Evolutionary conservation across 2,329 filamentous ascomycete genomes (phyloP), one percentile per base, ranked within the genome.

Genomic region (Fusarium incarnatum): DNA sequence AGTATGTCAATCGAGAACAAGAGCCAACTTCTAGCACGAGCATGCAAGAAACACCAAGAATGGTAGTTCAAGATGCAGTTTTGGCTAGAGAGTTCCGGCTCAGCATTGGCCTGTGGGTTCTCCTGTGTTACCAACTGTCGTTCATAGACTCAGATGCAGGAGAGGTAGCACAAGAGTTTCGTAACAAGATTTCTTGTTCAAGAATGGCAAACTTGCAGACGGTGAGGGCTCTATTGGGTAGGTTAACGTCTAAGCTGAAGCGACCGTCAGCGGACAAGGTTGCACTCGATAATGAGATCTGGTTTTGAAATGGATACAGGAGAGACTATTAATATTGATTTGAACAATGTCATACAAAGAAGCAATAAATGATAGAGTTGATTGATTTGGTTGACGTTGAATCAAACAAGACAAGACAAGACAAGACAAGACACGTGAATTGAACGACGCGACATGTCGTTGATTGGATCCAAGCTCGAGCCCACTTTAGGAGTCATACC

Each of bases 401-500:
- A 52, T 52, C 25, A 15, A 13, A 27, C 49, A 46, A 55, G 42
- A 45, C 13, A 13, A 40, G 23, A 27, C 49, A 45, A 54, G n/a
- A n/a, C n/a, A n/a, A n/a, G 41, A 44, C 13, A n/a, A 40, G 23
- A 41, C 48, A 50, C 47, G 61, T 53, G 55, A 40, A 59, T 41
- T n/a, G 20, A 12, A 30, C 22, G 47, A 64, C 57, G 63, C 44
- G 63, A 60, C 54, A 58, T 60, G 41, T 61, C 37, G 46, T 41
- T 56, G 50, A 46, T 68, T 68, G 48, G 71, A 40, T 45, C 13
- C 32, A 53, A 53, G 49, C 34, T 53, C 48, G 60, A 56, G 66
- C 49, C 70, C 72, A 71, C 72, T 45, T 41, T 37, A 23, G 22
- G 20, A 32, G 20, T 15, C 18, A 27, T 20, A 4, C 22, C 25